Conservation (phyloP, 495 filamentous ascomycete genomes). For the Talaromyces trachyspermus region DNA sequence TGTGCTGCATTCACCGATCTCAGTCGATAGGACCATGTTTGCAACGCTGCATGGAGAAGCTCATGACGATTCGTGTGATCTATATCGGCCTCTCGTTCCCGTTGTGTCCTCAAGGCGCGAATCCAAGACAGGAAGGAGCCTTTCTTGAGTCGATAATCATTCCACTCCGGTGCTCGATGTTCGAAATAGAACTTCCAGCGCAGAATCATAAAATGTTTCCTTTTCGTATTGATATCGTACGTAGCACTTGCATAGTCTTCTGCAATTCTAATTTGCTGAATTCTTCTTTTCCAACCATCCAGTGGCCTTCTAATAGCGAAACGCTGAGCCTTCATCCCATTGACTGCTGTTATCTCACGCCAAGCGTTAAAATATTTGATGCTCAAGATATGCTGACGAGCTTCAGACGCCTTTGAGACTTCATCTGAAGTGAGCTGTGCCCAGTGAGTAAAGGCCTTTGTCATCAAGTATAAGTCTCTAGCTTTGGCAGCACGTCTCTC, state of each 20-base stretch:
- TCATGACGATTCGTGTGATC: slow-evolving; percentile 22
- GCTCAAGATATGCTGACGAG: slow-evolving; percentile 59
- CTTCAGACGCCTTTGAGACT: slow-evolving; percentile 48
- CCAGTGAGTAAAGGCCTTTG: slow-evolving; percentile 72
- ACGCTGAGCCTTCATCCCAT: slow-evolving; percentile 58
- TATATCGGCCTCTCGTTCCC: slow-evolving; percentile 36
- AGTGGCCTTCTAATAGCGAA: slow-evolving; percentile 54
- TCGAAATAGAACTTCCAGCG: slow-evolving; percentile 45
- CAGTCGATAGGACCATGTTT: slow-evolving; percentile 26
- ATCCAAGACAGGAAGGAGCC: slow-evolving; percentile 41
- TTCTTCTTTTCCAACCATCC: slow-evolving; percentile 44
- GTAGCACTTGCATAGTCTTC: slow-evolving; percentile 33
- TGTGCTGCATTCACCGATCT: slow-evolving; percentile 21
- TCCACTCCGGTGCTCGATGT: slow-evolving; percentile 46
- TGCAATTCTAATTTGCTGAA: slow-evolving; percentile 23
- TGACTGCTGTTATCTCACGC: slow-evolving; percentile 64
- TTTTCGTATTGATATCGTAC: slow-evolving; percentile 34
- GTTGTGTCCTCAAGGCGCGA: slow-evolving; percentile 33
- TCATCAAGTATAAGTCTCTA: slow-evolving; percentile 58
- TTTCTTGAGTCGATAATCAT: slow-evolving; percentile 39
- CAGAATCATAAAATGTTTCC: slow-evolving; percentile 10
- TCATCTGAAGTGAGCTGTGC: slow-evolving; percentile 54
- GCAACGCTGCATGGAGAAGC: slow-evolving; percentile 19
- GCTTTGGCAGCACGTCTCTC: slow-evolving; percentile 55
- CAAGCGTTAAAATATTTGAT: slow-evolving; percentile 72